Base-by-base conservation (phyloP, 495 filamentous ascomycete species). In the Gamarada debralockiae region DNA sequence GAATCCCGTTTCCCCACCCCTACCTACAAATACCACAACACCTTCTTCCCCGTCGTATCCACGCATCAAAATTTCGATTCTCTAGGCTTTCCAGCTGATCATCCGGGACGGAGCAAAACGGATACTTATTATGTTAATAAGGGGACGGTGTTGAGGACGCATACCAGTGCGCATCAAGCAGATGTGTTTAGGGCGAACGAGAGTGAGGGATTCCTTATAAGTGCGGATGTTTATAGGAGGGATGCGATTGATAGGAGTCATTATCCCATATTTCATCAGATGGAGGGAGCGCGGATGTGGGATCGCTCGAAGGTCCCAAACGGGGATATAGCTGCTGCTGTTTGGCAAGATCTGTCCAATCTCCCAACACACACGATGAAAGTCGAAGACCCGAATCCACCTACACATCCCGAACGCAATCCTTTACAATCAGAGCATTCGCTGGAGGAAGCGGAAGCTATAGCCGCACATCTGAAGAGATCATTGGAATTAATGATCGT, bases 241-340 rank as follows among this genome's bases (percentile, higher is more conserved):
- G 93, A 98, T 78, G 91, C 92, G 23, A 85, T 98, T 62, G 93
- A 98, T 66, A 83, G 89, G 47, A 89, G 81, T 59, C 93, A 98
- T 68, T 97, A 96, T 74, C 93, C 93, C 3, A 79, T 96, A 51
- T 98, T 98, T 69, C 95, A 98, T 70, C 93, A 98, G 72, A 97
- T 97, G 90, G 93, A 98, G 65, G 95, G 90, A 13, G 92, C 92
- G 7, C 76, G 84, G 57, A 83, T 90, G 52, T 98, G 93, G 93
- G 89, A 95, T 67, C 81, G 90, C 10, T 65, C 47, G 18, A 74
- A 73, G 52, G 72, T 80, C 6, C 71, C 79, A 6, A 70, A 72
- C 43, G 78, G 75, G 17, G 74, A 89, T 52, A 69, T 92, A 3
- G 79, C 82, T 41, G 70, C 73, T 48, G 78, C 76, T 48, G 81